Evolutionary conservation across 2,329 filamentous ascomycete species (phyloP).

Genomic region (Fusarium multiceps): DNA sequence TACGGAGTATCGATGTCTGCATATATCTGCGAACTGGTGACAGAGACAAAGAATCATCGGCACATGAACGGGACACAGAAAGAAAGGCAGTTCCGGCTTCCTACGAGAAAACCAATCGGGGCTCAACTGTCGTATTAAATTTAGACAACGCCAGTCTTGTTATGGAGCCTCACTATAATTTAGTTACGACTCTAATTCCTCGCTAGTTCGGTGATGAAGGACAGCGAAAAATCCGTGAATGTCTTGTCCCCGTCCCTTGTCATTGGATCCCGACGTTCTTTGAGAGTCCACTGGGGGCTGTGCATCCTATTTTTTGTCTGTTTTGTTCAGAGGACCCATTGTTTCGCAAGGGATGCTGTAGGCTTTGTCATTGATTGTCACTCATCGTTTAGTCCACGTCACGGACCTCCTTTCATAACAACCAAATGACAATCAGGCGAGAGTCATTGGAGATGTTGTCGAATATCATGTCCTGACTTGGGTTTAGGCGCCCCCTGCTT

Average conservation of each 20-base stretch:
- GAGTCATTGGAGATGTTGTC: conserved; percentile 36
- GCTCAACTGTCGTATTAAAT: conserved; percentile 23
- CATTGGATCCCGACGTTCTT: conserved; percentile 29
- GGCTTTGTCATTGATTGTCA: conserved; percentile 29
- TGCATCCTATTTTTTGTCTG: conserved; percentile 27
- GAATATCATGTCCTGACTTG: background rate
- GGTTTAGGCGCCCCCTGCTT: conserved; percentile 12
- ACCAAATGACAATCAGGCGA: conserved; percentile 33
- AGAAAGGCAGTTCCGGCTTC: background rate
- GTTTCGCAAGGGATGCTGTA: conserved; percentile 29
- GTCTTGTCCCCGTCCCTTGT: conserved; percentile 1
- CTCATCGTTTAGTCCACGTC: conserved; percentile 40
- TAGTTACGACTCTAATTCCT: conserved; percentile 40
- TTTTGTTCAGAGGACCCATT: conserved; percentile 17
- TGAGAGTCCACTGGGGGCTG: conserved; percentile 23
- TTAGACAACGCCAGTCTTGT: conserved; percentile 18
- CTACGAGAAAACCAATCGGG: conserved; percentile 1
- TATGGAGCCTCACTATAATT: conserved; percentile 16
- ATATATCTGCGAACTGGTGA: background rate
- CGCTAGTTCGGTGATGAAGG: conserved; percentile 13
- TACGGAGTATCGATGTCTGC: background rate
- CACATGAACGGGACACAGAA: background rate
- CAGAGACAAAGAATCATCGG: background rate
- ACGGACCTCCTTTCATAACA: conserved; percentile 36
- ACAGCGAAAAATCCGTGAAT: background rate